Evolutionary conservation across 805 yeast genomes (phyloP).

Genomic region (Yamadazyma olivae): DNA sequence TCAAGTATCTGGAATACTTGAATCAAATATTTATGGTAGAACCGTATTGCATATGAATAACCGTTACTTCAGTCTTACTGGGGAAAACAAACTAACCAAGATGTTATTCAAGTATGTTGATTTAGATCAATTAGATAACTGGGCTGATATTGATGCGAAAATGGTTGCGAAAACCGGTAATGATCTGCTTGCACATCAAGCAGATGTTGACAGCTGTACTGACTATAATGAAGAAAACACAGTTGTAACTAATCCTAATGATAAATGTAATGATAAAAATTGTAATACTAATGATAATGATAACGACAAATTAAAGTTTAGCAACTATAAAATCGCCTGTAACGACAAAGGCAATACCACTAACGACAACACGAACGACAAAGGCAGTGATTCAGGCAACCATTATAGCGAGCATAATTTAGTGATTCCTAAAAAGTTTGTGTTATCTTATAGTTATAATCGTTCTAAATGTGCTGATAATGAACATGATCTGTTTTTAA

Average conservation of each 20-base stretch:
- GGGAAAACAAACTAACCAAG: constrained; percentile 5
- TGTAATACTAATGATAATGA: not conserved
- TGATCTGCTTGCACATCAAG: not conserved
- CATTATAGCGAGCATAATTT: not conserved
- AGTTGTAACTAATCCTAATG: not conserved
- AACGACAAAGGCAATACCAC: not conserved
- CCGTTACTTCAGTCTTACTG: not conserved
- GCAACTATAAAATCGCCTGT: constrained; percentile 1
- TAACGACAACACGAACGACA: not conserved
- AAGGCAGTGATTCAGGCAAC: not conserved
- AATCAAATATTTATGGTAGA: constrained; percentile 11
- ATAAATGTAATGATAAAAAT: not conserved
- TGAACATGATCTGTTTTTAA: constrained; percentile 6
- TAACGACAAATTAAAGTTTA: too few relatives aligned
- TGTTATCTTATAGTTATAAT: constrained; percentile 9
- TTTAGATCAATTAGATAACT: too few relatives aligned
- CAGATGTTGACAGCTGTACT: not conserved
- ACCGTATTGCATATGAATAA: constrained; percentile 9
- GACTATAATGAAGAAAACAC: too few relatives aligned
- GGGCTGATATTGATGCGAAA: constrained; percentile 1
- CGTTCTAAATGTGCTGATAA: constrained; percentile 6
- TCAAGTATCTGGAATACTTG: constrained; percentile 5
- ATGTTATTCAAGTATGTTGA: constrained; percentile 10
- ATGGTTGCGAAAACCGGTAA: constrained; percentile 1
- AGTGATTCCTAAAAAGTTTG: constrained; percentile 11